A percentile compares a stretch with the other conserved stretches of the same genome.
phyloP scores from a whole-genome alignment of 2,329 filamentous ascomycete genomes.

The Colletotrichum chlorophyti region DNA sequence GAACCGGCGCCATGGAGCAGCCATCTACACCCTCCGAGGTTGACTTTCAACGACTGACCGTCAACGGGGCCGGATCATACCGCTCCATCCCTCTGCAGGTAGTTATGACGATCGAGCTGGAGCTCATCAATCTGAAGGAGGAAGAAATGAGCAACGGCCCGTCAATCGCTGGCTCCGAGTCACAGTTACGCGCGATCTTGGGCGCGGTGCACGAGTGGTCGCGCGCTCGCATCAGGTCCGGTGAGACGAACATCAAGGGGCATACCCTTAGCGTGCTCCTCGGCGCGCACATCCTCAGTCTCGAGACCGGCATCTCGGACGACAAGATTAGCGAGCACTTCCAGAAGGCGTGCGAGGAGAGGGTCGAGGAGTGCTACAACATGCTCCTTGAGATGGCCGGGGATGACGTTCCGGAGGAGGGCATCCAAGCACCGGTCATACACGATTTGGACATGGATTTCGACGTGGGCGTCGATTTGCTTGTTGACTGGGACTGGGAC shows the following conservation, averaged over 20 bases:
- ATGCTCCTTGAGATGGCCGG: slow-evolving; percentile 43
- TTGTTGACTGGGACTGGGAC: slow-evolving; percentile 38
- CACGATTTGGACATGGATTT: slow-evolving; percentile 24
- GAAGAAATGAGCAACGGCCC: slow-evolving; percentile 45
- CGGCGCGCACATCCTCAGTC: slow-evolving; percentile 42
- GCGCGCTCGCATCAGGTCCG: slow-evolving; percentile 43
- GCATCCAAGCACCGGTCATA: not conserved
- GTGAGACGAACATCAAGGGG: slow-evolving; percentile 52
- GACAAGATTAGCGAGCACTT: slow-evolving; percentile 41
- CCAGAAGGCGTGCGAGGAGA: slow-evolving; percentile 34
- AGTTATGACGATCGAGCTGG: slow-evolving; percentile 50
- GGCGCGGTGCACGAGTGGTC: slow-evolving; percentile 39
- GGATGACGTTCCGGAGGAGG: slow-evolving; percentile 15
- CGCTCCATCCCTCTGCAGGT: slow-evolving; percentile 48
- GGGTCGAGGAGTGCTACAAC: slow-evolving; percentile 37
- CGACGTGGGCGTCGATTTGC: slow-evolving; percentile 27
- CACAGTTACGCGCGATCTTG: slow-evolving; percentile 41
- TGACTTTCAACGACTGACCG: slow-evolving; percentile 46
- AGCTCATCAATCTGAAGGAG: slow-evolving; percentile 52
- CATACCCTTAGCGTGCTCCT: slow-evolving; percentile 43
- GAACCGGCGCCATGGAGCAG: slow-evolving; percentile 17
- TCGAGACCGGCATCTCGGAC: slow-evolving; percentile 37
- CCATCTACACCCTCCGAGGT: not conserved
- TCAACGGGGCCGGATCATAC: slow-evolving; percentile 50
- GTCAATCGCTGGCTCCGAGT: slow-evolving; percentile 37